Evolutionary conservation across 2,329 filamentous ascomycete species (phyloP).

Genomic region (Cordyceps fumosorosea): DNA sequence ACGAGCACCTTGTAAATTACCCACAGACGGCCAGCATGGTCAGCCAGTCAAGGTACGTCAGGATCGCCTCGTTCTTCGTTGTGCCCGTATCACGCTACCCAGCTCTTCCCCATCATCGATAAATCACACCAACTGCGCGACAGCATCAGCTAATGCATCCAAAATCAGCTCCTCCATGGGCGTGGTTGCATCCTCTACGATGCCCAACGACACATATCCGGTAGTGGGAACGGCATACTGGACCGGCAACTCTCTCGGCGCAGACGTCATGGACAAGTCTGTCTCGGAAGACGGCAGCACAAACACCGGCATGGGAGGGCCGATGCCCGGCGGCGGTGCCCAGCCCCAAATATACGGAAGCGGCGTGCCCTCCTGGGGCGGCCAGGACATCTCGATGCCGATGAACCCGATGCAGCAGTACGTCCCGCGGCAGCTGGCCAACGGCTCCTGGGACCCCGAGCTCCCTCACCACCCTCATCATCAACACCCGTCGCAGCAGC

Average conservation of each 20-base stretch:
- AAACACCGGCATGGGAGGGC: not conserved
- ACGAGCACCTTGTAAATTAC: not conserved
- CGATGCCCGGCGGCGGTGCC: not conserved
- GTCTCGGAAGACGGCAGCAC: not conserved
- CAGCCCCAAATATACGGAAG: conserved; percentile 1
- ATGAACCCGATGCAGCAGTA: conserved; percentile 1
- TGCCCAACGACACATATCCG: not conserved
- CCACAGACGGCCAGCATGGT: not conserved
- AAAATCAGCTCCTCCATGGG: not conserved
- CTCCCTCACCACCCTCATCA: not conserved
- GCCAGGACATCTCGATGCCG: not conserved
- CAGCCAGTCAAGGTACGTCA: conserved; percentile 2
- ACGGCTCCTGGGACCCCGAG: not conserved
- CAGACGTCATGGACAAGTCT: not conserved
- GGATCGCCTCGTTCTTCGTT: not conserved
- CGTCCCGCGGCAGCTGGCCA: not conserved
- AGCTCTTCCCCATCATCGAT: not conserved
- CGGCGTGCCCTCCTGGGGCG: not conserved
- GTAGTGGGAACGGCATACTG: conserved; percentile 1
- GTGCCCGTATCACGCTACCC: no score
- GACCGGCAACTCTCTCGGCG: not conserved
- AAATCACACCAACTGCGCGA: not conserved
- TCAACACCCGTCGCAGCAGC: not conserved
- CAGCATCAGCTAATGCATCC: not conserved
- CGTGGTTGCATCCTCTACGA: not conserved